phyloP scores from a whole-genome alignment of 176 grass and related monocot genomes.

The Rhynchospora tenuis region DNA sequence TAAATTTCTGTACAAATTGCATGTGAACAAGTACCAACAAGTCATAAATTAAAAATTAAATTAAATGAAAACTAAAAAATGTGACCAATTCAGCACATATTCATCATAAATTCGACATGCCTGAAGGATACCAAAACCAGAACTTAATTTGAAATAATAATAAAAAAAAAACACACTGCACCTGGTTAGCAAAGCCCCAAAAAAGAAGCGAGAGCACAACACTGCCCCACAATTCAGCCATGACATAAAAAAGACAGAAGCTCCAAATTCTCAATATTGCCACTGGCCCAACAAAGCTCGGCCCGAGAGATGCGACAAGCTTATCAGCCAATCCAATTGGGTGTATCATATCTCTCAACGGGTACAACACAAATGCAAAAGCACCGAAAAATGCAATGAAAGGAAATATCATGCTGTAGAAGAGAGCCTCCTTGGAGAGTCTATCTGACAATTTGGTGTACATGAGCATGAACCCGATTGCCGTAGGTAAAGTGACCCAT shows the following conservation, averaged over 20 bases:
- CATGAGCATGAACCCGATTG: conserved; percentile 85
- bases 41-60: neutral
- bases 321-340: conserved; percentile 64
- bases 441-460: conserved; percentile 81
- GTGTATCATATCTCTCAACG: conserved; percentile 57
- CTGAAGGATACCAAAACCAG: neutral
- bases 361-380: conserved; percentile 77
- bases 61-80: neutral
- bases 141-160: neutral
- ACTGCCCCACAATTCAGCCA: conserved; percentile 90
- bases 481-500: conserved; percentile 83
- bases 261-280: conserved; percentile 82
- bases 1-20: neutral
- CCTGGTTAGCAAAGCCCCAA: conserved; percentile 93
- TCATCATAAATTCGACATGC: neutral
- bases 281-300: conserved; percentile 65
- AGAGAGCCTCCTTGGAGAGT: conserved; percentile 67
- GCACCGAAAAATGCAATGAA: conserved; percentile 83
- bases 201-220: conserved; percentile 86
- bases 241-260: conserved; percentile 93
- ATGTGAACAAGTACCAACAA: neutral
- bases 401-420: conserved; percentile 80
- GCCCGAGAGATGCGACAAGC: conserved; percentile 63
- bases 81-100: neutral
- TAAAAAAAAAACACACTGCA: neutral